Base-by-base conservation (phyloP, 2,329 filamentous ascomycete species). In the Waltergamsia citrina region DNA sequence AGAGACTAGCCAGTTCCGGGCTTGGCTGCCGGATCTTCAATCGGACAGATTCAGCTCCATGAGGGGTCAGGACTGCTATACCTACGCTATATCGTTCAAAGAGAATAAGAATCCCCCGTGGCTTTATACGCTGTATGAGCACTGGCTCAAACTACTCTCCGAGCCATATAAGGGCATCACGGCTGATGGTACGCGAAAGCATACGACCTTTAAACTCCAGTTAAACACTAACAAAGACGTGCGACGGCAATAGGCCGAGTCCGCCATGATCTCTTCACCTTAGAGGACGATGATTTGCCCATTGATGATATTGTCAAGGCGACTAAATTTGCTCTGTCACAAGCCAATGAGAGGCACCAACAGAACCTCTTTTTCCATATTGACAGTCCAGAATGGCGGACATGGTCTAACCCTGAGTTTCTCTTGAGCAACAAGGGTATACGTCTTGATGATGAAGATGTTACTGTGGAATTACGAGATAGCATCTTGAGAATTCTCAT, bases 151-250 rank as follows among this genome's bases (percentile, higher is more conserved):
- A 22, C 50, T 80, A 7, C 57, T 78, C 18, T 58, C 74, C 36
- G 79, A 85, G 54, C 81, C 82, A 0, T 86, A 74, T 51, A 76
- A 71, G 46, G 82, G 82, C 17, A 62, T 87, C 15, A 85, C 82
- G 0, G 74, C 56, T 9, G 78, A 86, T 42, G 82, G 81, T 67
- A 56, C 19, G 56, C 42, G n/a, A n/a, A n/a, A n/a, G n/a, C n/a
- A n/a, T n/a, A n/a, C n/a, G n/a, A n/a, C n/a, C n/a, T n/a, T n/a
- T n/a, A n/a, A n/a, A n/a, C n/a, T n/a, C n/a, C n/a, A n/a, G n/a
- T n/a, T 17, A 18, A 24, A 25, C n/a, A 9, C 6, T 10, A 5
- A 16, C 15, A 17, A n/a, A 10, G 7, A 11, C n/a, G n/a, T n/a
- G n/a, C n/a, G n/a, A n/a, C n/a, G n/a, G n/a, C n/a, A n/a, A 8